Evolutionary conservation across 2,329 filamentous ascomycete genomes (phyloP), one percentile per base, ranked within the genome.

Genomic region (Penicillium sp.): DNA sequence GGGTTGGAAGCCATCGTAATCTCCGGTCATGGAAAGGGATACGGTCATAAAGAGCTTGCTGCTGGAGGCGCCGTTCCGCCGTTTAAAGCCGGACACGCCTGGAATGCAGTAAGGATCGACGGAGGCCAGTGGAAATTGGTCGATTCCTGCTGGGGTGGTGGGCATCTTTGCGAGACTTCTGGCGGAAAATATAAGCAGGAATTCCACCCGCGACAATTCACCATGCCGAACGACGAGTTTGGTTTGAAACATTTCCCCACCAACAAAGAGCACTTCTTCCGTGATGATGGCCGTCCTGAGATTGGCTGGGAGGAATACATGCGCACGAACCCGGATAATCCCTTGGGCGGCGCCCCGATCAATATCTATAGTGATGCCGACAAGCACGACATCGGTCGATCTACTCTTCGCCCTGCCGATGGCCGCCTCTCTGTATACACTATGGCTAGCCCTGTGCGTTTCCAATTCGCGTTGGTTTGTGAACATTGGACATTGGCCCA

Each of bases 101-200:
- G 94, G 94, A 97, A 96, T 65, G 92, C 89, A 0, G 90, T 97
- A 6, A 82, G 85, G 45, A 91, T 97, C 52, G 93, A 97, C 63
- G 83, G 86, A 21, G 90, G 90, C 2, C 83, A 85, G 58, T 97
- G 93, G 93, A 96, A 97, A 72, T 81, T 97, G 1, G 75, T 97
- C 42, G 94, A 99, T 65, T 74, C 88, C 0, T 97, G 93, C 68
- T 99, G 94, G 94, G 94, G 94, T 32, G 90, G 93, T 0, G 93
- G 93, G 2, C 78, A 84, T 55, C 73, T 96, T 5, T 42, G 39
- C 7, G 72, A 78, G 36, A 77, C 76, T 1, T 54, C 70, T 65
- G 78, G 77, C 13, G 73, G 80, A 50, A 71, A 77, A 1, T 97
- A 91, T 73, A 81, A 81, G 36, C 82, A 87, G 61, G 68, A 77